These are phyloP conservation scores for Rhodosorus marinus DNA, from an alignment of 23 red algal species.

Conservation along the genomic window DNA sequence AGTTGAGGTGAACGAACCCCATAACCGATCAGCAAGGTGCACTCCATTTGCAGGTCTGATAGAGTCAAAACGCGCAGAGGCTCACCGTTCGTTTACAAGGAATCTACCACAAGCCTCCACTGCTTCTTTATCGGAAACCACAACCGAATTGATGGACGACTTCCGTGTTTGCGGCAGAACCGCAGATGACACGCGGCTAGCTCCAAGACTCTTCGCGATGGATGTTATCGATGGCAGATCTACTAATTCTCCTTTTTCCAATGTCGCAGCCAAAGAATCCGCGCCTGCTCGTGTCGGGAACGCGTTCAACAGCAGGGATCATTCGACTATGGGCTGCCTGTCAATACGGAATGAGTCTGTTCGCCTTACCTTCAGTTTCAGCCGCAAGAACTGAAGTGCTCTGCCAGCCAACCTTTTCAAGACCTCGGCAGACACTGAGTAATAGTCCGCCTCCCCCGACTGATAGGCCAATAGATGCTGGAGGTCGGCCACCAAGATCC, in stretches of 20 bases:
- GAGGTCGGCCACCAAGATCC: slow-evolving; percentile 15
- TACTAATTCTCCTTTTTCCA: slow-evolving; percentile 28
- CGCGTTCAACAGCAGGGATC: no score
- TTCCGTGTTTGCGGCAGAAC: slow-evolving; percentile 8
- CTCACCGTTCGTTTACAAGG: slow-evolving; percentile 51
- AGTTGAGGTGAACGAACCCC: no score
- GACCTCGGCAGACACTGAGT: slow-evolving; percentile 39
- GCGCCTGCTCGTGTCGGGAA: no score
- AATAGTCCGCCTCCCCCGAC: slow-evolving; percentile 81
- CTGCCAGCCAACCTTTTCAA: slow-evolving; percentile 25
- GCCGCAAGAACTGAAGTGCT: slow-evolving; percentile 44
- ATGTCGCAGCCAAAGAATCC: slow-evolving; percentile 53
- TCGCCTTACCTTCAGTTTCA: no score
- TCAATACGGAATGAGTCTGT: no score
- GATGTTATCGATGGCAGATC: slow-evolving; percentile 23
- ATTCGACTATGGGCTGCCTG: no score
- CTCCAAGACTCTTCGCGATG: slow-evolving; percentile 52
- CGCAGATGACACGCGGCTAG: neutral
- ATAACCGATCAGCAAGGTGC: no score
- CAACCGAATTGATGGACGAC: slow-evolving; percentile 12
- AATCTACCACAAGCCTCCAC: slow-evolving; percentile 43
- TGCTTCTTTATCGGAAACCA: slow-evolving; percentile 43
- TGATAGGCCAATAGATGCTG: slow-evolving; percentile 19
- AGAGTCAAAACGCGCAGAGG: no score
- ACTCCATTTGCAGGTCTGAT: no score